Base-by-base conservation (phyloP, 2,329 filamentous ascomycete genomes). In the Macrophomina tecta region DNA sequence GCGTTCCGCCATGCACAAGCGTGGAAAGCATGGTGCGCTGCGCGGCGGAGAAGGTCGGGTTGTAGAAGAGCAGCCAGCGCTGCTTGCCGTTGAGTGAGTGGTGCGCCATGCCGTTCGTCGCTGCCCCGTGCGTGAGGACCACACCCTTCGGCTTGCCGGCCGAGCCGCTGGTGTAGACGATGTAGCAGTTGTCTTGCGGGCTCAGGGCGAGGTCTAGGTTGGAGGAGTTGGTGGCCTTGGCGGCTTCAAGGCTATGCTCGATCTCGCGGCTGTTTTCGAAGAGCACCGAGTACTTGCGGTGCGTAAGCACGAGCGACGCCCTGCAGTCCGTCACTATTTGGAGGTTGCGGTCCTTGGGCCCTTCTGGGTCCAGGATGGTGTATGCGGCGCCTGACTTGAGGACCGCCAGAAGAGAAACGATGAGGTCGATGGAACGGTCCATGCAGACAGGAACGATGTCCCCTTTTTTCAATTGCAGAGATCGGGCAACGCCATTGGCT, bases 311-410 rank as follows among this genome's bases (percentile, higher is more conserved):
- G 23, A 23, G 23, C 23, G 23, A 23, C 23, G 23, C 23, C 23
- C 23, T 23, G 23, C 23, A 23, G 40, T 63, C 58, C 2, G 34
- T 32, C 5, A 63, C 23, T 16, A 63, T 36, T 1, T n/a, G 36
- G 5, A 8, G 40, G 58, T 34, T 63, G 8, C 58, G 82, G 63
- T 84, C 82, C 38, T 80, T 83, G 11, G 84, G 76, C 0, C 23
- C 23, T 1, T 63, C 58, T 14, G 58, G 40, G n/a, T 23, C 34
- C 18, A 63, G 28, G 8, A 63, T 11, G 1, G 80, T 81, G 69
- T 84, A 84, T 6, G 81, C 78, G 2, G 77, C 82, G 7, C 83
- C 83, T n/a, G 82, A 72, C 70, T 84, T 75, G 53, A 70, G 46
- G 4, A 75, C 69, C 1, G 73, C 74, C 48, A 76, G 49, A 16